These are phyloP conservation scores for Auricularia auricula-judae DNA, from an alignment of 768 basidiomycete genomes.

Conservation along the genomic window DNA sequence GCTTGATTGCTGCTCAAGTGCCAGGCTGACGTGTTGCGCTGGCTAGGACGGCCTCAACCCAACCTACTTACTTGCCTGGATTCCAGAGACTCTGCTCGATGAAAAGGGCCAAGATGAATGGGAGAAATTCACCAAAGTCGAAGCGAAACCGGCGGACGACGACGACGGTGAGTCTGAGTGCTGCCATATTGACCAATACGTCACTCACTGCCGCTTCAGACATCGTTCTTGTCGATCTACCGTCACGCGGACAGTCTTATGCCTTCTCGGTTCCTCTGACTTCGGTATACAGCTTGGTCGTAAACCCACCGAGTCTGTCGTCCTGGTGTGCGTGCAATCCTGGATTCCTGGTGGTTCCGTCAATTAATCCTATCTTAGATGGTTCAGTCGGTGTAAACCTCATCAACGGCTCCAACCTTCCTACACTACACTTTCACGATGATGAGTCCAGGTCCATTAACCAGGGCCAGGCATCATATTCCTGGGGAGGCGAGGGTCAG, in stretches of 20 bases:
- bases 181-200: no score
- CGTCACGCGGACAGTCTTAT: constrained; percentile 80
- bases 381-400: constrained; percentile 85
- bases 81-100: constrained; percentile 75
- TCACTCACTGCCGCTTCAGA: constrained; percentile 32
- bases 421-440: constrained; percentile 92
- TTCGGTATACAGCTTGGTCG: constrained; percentile 80
- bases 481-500: constrained; percentile 9
- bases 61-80: constrained; percentile 81
- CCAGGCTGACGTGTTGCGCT: constrained; percentile 6
- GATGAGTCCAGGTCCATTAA: constrained; percentile 83
- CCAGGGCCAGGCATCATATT: constrained; percentile 28
- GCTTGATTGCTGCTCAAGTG: constrained; percentile 3
- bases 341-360: constrained; percentile 15
- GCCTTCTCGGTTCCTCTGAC: constrained; percentile 91
- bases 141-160: constrained; percentile 62
- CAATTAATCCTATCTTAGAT: constrained; percentile 33
- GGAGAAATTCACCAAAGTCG: constrained; percentile 82
- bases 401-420: constrained; percentile 73
- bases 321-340: constrained; percentile 56
- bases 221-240: constrained; percentile 75
- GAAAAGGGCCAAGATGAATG: constrained; percentile 77
- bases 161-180: constrained; percentile 48
- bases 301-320: constrained; percentile 72
- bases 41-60: constrained; percentile 63